Evolutionary conservation across 1,139 yeast species (phyloP).

Genomic region (Eremothecium coryli): DNA sequence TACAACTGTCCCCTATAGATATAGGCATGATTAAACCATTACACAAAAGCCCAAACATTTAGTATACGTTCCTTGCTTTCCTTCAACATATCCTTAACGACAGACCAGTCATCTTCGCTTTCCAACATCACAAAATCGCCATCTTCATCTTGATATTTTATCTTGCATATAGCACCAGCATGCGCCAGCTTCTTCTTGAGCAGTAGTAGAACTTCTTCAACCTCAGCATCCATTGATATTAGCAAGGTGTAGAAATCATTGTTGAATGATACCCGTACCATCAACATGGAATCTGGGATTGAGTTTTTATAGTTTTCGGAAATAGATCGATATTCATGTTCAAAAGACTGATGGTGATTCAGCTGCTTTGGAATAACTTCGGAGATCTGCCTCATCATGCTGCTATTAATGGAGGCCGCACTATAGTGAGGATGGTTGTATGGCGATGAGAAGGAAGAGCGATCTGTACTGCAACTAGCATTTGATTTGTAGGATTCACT

Average conservation of each 20-base stretch:
- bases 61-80: conserved; percentile 33
- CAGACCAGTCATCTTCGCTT: conserved; percentile 63
- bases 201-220: conserved; percentile 28
- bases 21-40: too few species aligned
- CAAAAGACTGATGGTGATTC: conserved; percentile 25
- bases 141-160: conserved; percentile 89
- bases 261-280: conserved; percentile 33
- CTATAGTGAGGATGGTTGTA: conserved; percentile 23
- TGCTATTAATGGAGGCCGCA: conserved; percentile 22
- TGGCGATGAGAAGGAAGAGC: conserved; percentile 20
- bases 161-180: conserved; percentile 36
- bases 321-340: conserved; percentile 31
- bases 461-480: conserved; percentile 19
- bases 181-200: conserved; percentile 35
- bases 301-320: conserved; percentile 34
- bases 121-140: conserved; percentile 86
- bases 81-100: conserved; percentile 36
- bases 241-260: conserved; percentile 34
- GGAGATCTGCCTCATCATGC: conserved; percentile 30
- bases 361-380: conserved; percentile 29
- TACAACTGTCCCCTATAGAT: not conserved
- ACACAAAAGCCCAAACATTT: conserved; percentile 31
- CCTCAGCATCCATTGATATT: conserved; percentile 29
- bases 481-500: conserved; percentile 31
- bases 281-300: conserved; percentile 31